Evolutionary conservation across 768 basidiomycete genomes (phyloP).

Genomic region (Clathrus columnatus): DNA sequence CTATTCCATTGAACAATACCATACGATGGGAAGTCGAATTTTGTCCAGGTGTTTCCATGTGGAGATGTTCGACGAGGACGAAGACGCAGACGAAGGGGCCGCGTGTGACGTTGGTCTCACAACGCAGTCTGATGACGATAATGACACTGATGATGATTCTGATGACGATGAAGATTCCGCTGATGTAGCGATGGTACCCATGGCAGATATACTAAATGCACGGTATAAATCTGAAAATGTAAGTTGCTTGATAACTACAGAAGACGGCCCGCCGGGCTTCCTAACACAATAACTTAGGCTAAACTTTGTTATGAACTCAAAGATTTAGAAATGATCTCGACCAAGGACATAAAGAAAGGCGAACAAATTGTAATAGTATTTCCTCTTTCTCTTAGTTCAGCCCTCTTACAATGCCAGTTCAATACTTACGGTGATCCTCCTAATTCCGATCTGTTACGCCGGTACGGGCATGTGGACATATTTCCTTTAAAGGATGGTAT

Average conservation of each 20-base stretch:
- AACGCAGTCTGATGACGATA: constrained; percentile 14
- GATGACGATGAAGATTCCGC: constrained; percentile 48
- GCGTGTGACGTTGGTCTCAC: constrained; percentile 15
- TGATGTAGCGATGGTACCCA: constrained; percentile 85
- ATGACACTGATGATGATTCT: constrained; percentile 22
- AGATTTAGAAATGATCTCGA: constrained; percentile 71
- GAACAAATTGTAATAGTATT: constrained; percentile 67
- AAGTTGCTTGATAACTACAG: constrained; percentile 20
- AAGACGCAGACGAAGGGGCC: constrained; percentile 14
- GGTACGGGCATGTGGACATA: constrained; percentile 88
- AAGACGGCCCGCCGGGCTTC: too few relatives aligned
- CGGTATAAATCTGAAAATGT: constrained; percentile 80
- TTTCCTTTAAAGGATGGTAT: constrained; percentile 42
- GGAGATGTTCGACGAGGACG: constrained; percentile 38
- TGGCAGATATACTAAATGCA: constrained; percentile 96
- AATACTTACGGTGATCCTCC: constrained; percentile 94
- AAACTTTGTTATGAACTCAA: constrained; percentile 74
- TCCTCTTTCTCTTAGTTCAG: neutral
- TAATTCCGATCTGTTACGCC: constrained; percentile 86
- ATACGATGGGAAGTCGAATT: constrained; percentile 85
- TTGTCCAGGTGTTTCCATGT: constrained; percentile 89
- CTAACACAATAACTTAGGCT: constrained; percentile 40
- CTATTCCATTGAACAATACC: constrained; percentile 70
- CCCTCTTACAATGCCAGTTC: constrained; percentile 43
- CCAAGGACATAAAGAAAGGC: constrained; percentile 60